Base-by-base conservation (phyloP, 768 basidiomycete species). In the Russula ochroleuca region DNA sequence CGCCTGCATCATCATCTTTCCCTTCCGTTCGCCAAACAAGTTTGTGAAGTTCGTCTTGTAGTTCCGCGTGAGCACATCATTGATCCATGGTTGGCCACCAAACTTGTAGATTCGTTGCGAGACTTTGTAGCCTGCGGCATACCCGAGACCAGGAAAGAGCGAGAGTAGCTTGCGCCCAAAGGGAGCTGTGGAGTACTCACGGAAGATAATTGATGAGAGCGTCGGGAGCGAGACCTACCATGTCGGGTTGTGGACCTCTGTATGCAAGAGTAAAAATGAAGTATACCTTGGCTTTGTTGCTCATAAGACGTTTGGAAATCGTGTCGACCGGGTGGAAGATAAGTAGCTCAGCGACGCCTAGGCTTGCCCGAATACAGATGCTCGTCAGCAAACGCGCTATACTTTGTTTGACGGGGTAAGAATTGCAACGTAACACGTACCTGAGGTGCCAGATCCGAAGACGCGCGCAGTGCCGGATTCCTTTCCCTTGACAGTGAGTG, bases 221-320 rank as follows among this genome's bases (percentile, higher is more conserved):
- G 83, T 80, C 19, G 81, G 76, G 51, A 83, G 68, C 11, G 88
- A 83, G 49, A 86, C 86, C 90, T 91, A 35, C 33, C 13, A 11
- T n/a, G 17, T 47, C 37, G 37, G 21, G 52, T 59, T 37, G 54
- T 54, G 15, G 5, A 3, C 23, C 3, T 38, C 1, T 15, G 13
- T 10, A 54, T 3, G 13, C 1, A 23, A 31, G 13, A 33, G 14
- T 40, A 40, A 17, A 10, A 4, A 35, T 38, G 47, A 66, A 28
- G 54, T 69, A 31, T 61, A 86, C 92, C 82, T 89, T 90, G 66
- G 81, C 80, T 79, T 94, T 94, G 84, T 98, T 97, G 74, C 92
- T 95, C 96, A 99, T 99, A 57, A 99, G 75, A 40, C 96, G 88
- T 76, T 99, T 99, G n/a, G 97, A 94, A 59, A 98, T 87, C 1